A percentile compares a stretch with the other conserved stretches of the same genome.
Evolutionary conservation across 805 yeast genomes (phyloP).

Genomic region (Priceomyces castillae): DNA sequence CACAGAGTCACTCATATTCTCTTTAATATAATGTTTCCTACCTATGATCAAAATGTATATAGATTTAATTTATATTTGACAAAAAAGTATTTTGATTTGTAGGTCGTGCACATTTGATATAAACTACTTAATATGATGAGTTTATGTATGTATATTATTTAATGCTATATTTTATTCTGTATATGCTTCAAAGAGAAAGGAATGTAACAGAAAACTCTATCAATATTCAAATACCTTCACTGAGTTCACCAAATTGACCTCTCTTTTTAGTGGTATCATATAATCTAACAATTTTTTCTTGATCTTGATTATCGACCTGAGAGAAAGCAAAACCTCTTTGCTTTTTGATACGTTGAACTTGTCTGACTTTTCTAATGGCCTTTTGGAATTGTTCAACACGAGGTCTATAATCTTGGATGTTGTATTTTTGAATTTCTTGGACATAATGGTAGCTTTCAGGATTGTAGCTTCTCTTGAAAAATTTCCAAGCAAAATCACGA

Average conservation of each 20-base stretch:
- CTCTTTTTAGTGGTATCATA: constrained; percentile 89
- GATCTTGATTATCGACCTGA: constrained; percentile 87
- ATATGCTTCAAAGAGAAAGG: background rate
- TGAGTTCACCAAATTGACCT: constrained; percentile 62
- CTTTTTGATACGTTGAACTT: constrained; percentile 95
- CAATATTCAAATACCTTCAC: constrained; percentile 18
- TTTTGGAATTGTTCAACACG: constrained; percentile 94
- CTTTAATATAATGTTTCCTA: background rate
- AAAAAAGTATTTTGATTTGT: background rate
- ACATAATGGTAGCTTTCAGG: constrained; percentile 95
- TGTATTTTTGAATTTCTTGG: constrained; percentile 94
- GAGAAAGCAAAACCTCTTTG: constrained; percentile 99
- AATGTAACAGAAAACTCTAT: no score
- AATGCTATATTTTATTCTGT: background rate
- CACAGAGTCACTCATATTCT: background rate
- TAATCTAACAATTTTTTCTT: constrained; percentile 85
- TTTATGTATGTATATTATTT: background rate
- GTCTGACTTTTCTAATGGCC: constrained; percentile 95
- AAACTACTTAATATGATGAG: background rate
- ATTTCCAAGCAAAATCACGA: constrained; percentile 93
- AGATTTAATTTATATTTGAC: background rate
- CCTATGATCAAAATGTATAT: no score
- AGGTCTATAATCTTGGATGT: constrained; percentile 92
- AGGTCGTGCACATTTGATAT: background rate
- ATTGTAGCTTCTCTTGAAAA: constrained; percentile 82